Base-by-base conservation (phyloP, 129 eudicot genomes). In the Centrapalus pauciflorus region DNA sequence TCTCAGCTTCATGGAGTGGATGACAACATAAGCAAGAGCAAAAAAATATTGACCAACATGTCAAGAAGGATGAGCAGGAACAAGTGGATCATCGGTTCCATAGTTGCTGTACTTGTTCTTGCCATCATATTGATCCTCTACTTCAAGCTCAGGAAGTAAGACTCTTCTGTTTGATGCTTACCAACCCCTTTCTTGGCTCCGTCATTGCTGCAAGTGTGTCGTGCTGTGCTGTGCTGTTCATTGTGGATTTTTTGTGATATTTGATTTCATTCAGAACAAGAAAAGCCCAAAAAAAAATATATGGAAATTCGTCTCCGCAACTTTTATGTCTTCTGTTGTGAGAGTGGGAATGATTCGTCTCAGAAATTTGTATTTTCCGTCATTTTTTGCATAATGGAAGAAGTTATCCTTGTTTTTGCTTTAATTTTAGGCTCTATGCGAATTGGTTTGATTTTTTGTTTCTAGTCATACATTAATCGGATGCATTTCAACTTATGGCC, bases 1-100 rank as follows among this genome's bases (percentile, higher is more conserved):
- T 66, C 55, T 19, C 82, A 81, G 90, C 87, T 84, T 56, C 88
- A 79, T 63, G 85, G 81, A 61, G 85, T 79, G 12, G 88, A 83
- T 54, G 83, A 76, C 81, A 83, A 66, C 68, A 64, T 85, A 14
- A 61, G 83, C 69, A 85, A 76, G 62, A 78, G 87, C 43, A 85
- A 85, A 78, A 85, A 79, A 65, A 67, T 85, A 8, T 59, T 81
- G 71, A 81, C 84, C 7, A 71, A 76, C 60, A 85, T 81, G 87
- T 76, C 87, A 38, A 76, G 82, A 32, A 70, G 87, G 68, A 76
- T 85, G 81, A 81, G 78, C 79, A 79, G 79, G 80, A 81, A 85
- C 76, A 85, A 85, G 75, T 81, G 79, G 79, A 78, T 79, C 24
- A 58, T 79, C 32, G 85, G 88, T 16, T 76, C 77, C 41, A 29